Evolutionary conservation across 148 eudicot species (phyloP).

Genomic region (Vaccinium vitisidaea): DNA sequence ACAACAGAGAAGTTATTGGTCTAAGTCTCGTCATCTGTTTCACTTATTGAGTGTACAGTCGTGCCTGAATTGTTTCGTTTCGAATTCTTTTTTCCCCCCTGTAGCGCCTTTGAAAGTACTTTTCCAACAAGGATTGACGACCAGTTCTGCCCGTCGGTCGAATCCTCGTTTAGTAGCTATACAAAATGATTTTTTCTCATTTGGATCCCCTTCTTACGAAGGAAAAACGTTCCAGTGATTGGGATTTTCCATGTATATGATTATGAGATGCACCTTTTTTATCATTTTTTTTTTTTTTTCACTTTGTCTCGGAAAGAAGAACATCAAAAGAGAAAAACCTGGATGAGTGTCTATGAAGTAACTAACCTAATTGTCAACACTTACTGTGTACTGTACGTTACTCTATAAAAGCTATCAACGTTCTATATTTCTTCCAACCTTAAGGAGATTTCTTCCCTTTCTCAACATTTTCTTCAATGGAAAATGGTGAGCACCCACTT

Average conservation of each 20-base stretch:
- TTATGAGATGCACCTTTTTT: no score
- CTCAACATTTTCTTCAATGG: background rate
- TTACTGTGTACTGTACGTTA: background rate
- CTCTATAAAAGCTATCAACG: background rate
- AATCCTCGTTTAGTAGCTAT: no score
- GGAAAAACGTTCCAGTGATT: no score
- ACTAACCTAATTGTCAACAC: background rate
- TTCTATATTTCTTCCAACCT: background rate
- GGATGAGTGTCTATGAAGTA: background rate
- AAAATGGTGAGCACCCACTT: constrained; percentile 3
- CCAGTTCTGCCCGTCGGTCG: no score
- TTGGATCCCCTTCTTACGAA: no score
- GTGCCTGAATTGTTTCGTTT: background rate
- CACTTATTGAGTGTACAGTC: background rate
- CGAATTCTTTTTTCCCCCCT: no score
- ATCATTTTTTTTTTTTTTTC: no score
- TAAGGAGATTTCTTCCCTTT: background rate
- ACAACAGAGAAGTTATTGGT: no score
- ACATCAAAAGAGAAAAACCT: background rate
- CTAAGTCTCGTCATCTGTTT: background rate
- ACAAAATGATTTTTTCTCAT: no score
- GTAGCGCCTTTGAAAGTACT: no score
- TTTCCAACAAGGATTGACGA: no score
- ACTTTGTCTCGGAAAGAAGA: background rate
- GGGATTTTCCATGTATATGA: no score